Percentiles rank a stretch among this genome's conserved stretches.
These are phyloP conservation scores for Pseudovirgaria hyperparasitica DNA, from an alignment of 2,329 filamentous ascomycete genomes.

Conservation along the genomic window DNA sequence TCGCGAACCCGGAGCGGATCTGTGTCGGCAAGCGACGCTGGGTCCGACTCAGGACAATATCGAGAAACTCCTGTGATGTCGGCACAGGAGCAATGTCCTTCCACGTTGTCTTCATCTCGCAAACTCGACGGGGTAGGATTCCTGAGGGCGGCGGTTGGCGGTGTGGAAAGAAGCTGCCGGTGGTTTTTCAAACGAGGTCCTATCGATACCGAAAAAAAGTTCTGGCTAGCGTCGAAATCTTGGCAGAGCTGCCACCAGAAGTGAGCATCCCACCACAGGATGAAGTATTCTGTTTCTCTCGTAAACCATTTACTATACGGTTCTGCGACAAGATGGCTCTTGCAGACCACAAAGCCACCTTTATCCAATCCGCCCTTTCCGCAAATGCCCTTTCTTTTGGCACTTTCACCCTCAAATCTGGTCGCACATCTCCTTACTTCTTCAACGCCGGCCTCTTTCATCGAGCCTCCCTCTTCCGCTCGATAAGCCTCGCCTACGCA, in stretches of 20 bases:
- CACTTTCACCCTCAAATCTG: slow-evolving; percentile 82
- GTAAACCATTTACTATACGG: too few species aligned
- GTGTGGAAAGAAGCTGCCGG: too few species aligned
- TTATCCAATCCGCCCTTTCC: slow-evolving; percentile 56
- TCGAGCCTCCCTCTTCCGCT: slow-evolving; percentile 61
- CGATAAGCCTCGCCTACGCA: slow-evolving; percentile 74
- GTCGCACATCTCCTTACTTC: slow-evolving; percentile 86
- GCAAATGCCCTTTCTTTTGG: slow-evolving; percentile 68
- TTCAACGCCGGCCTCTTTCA: slow-evolving; percentile 94
- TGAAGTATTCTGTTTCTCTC: too few species aligned
- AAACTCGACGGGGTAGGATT: too few species aligned
- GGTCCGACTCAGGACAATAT: slow-evolving; percentile 79
- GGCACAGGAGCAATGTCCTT: slow-evolving; percentile 74
- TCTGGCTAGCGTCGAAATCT: too few species aligned
- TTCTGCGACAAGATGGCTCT: too few species aligned
- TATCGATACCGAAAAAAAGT: too few species aligned
- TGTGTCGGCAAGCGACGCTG: slow-evolving; percentile 89
- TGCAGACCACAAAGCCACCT: slow-evolving; percentile 57
- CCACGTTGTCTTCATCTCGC: slow-evolving; percentile 26
- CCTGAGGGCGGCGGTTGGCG: too few species aligned
- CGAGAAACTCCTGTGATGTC: slow-evolving; percentile 88
- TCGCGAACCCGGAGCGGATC: slow-evolving; percentile 92
- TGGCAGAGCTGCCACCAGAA: too few species aligned
- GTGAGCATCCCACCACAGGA: too few species aligned
- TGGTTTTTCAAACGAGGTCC: too few species aligned